A percentile compares a stretch with the other conserved stretches of the same genome.
Evolutionary conservation across 768 basidiomycete genomes (phyloP).

Genomic region (Tulasnella sp.): DNA sequence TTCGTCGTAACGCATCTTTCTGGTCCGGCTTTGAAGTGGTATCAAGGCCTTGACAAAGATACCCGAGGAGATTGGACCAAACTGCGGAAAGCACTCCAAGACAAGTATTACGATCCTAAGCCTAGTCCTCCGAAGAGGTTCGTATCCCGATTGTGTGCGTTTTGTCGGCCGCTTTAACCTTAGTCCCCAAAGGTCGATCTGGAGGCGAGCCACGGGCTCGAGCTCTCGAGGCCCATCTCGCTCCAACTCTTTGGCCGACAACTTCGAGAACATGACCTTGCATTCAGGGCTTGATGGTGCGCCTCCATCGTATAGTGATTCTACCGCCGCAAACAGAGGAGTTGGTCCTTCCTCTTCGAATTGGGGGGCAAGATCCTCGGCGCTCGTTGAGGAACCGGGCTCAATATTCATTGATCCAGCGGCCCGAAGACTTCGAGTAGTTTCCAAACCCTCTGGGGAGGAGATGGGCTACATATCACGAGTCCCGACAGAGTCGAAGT

Average conservation of each 20-base stretch:
- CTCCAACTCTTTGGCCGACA: neutral
- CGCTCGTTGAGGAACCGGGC: neutral
- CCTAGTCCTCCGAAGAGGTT: neutral
- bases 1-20: neutral
- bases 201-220: neutral
- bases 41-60: neutral
- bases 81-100: neutral
- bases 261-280: neutral
- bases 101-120: neutral
- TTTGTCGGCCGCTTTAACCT: neutral
- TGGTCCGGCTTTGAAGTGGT: slow-evolving; percentile 1
- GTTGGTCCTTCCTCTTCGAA: neutral
- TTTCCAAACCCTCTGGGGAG: neutral
- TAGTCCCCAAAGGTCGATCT: neutral
- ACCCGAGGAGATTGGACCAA: neutral
- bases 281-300: neutral
- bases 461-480: neutral
- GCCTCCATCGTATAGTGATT: neutral
- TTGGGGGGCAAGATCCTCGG: neutral
- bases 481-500: neutral
- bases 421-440: neutral
- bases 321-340: neutral
- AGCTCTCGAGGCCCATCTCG: neutral
- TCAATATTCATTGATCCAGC: neutral
- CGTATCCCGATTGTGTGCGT: neutral